phyloP scores from a whole-genome alignment of 495 filamentous ascomycete species.

The Hypoxylon rickii region DNA sequence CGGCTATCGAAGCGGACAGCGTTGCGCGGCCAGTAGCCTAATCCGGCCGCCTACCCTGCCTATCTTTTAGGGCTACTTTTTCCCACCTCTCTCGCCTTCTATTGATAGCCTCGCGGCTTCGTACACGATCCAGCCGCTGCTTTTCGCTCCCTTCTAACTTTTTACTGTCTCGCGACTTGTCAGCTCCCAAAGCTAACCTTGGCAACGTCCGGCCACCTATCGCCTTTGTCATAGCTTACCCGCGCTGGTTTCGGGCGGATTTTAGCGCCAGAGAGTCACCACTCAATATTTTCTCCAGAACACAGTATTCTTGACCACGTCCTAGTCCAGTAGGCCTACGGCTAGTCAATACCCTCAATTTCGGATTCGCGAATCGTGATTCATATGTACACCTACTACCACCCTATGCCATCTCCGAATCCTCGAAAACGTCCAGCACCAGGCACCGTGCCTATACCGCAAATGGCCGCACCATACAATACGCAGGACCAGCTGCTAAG shows the following conservation, averaged over 20 bases:
- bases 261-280: neutral
- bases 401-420: conserved; percentile 55
- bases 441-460: conserved; percentile 60
- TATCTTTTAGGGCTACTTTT: too few species aligned
- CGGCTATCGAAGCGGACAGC: neutral
- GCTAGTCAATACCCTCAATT: conserved; percentile 6
- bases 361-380: conserved; percentile 11
- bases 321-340: conserved; percentile 4
- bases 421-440: conserved; percentile 76
- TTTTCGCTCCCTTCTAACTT: conserved; percentile 5
- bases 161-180: conserved; percentile 7
- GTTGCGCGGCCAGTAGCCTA: conserved; percentile 27
- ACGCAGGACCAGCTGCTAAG: conserved; percentile 46
- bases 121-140: conserved; percentile 14
- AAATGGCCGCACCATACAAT: conserved; percentile 50
- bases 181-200: conserved; percentile 4
- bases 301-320: conserved; percentile 2
- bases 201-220: neutral
- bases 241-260: neutral
- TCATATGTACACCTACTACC: conserved; percentile 41
- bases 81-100: neutral
- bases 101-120: conserved; percentile 26
- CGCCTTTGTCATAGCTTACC: neutral
- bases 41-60: conserved; percentile 17
- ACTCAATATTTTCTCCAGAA: neutral